These are phyloP conservation scores for Penicillium brevicompactum DNA, from an alignment of 2,329 filamentous ascomycete genomes.

Conservation along the genomic window DNA sequence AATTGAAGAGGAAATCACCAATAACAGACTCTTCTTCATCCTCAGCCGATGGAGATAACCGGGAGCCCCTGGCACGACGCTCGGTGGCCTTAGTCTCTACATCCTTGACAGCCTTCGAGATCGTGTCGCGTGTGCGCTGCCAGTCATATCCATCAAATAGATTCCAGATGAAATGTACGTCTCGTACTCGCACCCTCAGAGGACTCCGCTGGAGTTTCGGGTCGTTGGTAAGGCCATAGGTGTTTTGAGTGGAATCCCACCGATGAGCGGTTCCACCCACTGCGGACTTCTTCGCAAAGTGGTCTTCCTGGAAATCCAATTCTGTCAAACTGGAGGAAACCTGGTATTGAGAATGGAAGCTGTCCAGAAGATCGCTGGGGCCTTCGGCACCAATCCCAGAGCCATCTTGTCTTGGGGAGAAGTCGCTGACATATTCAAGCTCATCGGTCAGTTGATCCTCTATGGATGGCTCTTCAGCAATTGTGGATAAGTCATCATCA, in stretches of 20 bases:
- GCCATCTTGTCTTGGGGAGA: constrained; percentile 51
- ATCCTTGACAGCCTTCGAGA: constrained; percentile 83
- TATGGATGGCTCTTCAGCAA: constrained; percentile 43
- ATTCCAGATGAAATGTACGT: constrained; percentile 96
- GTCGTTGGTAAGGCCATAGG: constrained; percentile 68
- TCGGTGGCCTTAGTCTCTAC: constrained; percentile 83
- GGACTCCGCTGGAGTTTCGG: constrained; percentile 67
- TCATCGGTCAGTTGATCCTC: constrained; percentile 44
- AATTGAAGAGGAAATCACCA: constrained; percentile 96
- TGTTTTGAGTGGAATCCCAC: constrained; percentile 78
- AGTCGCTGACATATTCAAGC: constrained; percentile 58
- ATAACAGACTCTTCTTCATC: constrained; percentile 82
- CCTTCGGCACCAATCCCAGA: constrained; percentile 45
- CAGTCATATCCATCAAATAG: constrained; percentile 98
- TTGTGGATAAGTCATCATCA: constrained; percentile 48
- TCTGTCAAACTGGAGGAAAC: constrained; percentile 60
- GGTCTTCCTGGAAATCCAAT: constrained; percentile 76
- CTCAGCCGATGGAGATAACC: constrained; percentile 56
- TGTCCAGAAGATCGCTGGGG: constrained; percentile 48
- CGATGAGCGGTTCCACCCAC: constrained; percentile 70
- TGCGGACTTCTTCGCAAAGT: constrained; percentile 67
- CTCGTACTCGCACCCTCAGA: constrained; percentile 74
- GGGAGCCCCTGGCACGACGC: constrained; percentile 62
- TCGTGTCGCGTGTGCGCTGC: constrained; percentile 81
- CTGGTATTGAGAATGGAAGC: constrained; percentile 56